Conservation (phyloP, 2,329 filamentous ascomycete species). For the Monosporascus sp. region DNA sequence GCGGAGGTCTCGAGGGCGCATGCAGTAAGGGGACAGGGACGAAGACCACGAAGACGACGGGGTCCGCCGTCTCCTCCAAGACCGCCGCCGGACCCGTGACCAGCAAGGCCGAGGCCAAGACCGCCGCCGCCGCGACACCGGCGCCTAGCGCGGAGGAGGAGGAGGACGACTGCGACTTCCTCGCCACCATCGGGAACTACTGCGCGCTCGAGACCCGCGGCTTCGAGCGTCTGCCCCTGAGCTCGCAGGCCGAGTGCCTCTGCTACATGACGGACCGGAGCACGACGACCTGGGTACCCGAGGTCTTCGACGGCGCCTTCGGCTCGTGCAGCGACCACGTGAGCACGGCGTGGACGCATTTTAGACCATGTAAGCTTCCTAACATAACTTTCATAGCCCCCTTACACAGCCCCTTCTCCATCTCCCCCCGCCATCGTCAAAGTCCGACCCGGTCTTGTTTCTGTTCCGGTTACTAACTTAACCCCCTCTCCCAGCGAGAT, state of each 20-base stretch:
- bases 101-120: background rate
- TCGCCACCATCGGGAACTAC: background rate
- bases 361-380: background rate
- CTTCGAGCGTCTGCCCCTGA: background rate
- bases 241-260: constrained; percentile 7
- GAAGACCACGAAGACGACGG: background rate
- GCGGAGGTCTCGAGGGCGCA: background rate
- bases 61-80: background rate
- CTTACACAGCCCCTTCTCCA: background rate
- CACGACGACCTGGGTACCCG: constrained; percentile 3
- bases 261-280: constrained; percentile 3
- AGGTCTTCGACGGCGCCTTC: constrained; percentile 2
- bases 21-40: background rate
- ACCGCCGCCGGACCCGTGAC: background rate
- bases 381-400: background rate
- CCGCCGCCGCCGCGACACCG: background rate
- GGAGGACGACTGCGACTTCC: background rate
- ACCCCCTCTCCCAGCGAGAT: background rate
- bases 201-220: constrained; percentile 1
- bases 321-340: background rate
- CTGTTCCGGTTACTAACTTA: background rate
- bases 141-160: background rate
- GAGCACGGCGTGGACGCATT: background rate
- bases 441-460: background rate
- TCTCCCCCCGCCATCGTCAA: no score